A percentile compares a stretch with the other conserved stretches of the same genome.
These are phyloP conservation scores for Lipomyces yamanashiensis DNA, from an alignment of 805 yeast species.

Conservation along the genomic window DNA sequence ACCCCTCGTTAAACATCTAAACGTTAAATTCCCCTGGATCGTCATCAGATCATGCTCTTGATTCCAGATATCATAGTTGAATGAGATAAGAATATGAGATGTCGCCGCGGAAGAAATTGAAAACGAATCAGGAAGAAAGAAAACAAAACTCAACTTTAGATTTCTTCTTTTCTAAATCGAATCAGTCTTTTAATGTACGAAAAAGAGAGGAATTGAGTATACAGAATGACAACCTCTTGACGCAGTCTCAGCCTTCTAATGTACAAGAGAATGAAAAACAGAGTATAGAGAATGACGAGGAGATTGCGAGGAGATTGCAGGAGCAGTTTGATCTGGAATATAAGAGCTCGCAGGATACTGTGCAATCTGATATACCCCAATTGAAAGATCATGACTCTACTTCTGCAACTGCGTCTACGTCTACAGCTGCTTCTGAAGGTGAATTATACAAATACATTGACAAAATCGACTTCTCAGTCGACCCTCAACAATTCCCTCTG, in stretches of 20 bases:
- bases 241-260: no score
- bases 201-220: no score
- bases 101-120: no score
- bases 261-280: not conserved
- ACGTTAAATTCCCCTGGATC: conserved; percentile 9
- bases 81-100: no score
- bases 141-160: no score
- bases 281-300: conserved; percentile 24
- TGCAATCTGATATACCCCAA: no score
- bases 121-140: no score
- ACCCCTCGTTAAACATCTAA: not conserved
- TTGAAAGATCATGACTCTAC: not conserved
- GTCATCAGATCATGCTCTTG: conserved; percentile 3
- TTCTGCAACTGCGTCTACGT: not conserved
- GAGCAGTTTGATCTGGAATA: conserved; percentile 33
- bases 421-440: not conserved
- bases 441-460: conserved; percentile 5
- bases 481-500: not conserved
- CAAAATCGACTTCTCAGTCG: conserved; percentile 9
- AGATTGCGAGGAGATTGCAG: conserved; percentile 33
- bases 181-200: no score
- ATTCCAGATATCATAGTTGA: no score
- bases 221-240: no score
- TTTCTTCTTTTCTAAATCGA: no score
- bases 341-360: not conserved